Base-by-base conservation (phyloP, 768 basidiomycete genomes). In the Auriculariales sp. region DNA sequence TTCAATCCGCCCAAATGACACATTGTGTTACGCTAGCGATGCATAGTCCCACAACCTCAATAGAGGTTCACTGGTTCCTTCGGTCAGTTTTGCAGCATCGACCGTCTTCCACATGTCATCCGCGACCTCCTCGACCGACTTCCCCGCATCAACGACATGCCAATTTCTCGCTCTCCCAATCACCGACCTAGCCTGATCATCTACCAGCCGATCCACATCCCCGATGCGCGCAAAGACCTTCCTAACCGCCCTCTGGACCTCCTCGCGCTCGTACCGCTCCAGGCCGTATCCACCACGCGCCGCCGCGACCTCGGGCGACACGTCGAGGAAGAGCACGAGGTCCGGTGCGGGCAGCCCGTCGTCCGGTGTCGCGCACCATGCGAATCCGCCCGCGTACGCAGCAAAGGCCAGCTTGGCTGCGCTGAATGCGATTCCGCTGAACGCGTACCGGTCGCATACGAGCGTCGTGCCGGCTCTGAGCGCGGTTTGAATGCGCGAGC, bases 391-490 rank as follows among this genome's bases (percentile, higher is more conserved):
- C 15, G 80, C 70, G 1, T 75, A 72, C 12, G 82, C 83, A 62
- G 48, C 27, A 28, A 54, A 44, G 19, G 24, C 46, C 12, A 27
- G 31, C 56, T 73, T 73, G 45, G 71, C 68, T 35, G 66, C 63
- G 2, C 70, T 67, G 56, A 97, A 98, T 2, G 90, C 92, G 55
- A 92, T 82, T 0, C 94, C 94, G 2, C 93, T 98, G 66, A 97
- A 98, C 1, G 92, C 88, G 62, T 98, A 99, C 35, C 95, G 75
- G 62, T 98, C 94, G 58, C 87, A 90, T 39, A 99, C 65, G 59
- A 99, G 69, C 0, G 77, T 75, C 3, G 78, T 83, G 0, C 91
- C 90, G 0, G 68, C 59, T 0, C 62, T 62, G 2, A 95, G 70
- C 22, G 76, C 66, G 4, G 64, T 58, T 50, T 77, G 68, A 47